Base-by-base conservation (phyloP, 345 rosid genomes). In the Leavenworthia alabamica region DNA sequence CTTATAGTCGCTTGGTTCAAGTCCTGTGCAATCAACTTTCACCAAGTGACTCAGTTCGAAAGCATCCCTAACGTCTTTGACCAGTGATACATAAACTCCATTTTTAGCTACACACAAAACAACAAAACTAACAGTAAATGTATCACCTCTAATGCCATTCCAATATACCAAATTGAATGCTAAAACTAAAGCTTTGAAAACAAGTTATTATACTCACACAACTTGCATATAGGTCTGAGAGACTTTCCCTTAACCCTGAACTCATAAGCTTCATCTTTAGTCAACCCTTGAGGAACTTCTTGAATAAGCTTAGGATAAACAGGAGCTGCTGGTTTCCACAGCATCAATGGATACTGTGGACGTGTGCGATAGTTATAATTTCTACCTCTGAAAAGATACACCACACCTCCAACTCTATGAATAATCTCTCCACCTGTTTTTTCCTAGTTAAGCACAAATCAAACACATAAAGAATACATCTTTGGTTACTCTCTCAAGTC, bases 301-400 rank as follows among this genome's bases (percentile, higher is more conserved):
- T 86, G 95, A 58, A 92, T 89, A 28, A 92, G 96, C 71, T 89
- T 89, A 5, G 95, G 96, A 73, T 89, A 92, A 48, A 92, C 95
- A 7, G 98, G 96, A 79, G 98, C 74, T 64, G 98, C 96, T 36
- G 98, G 98, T 70, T 92, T 89, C 98, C 96, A 92, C 23, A 89
- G 78, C 98, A 89, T 92, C 70, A 89, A 52, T 0, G 96, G 98
- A 42, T 82, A 85, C 61, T 78, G 85, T 0, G 93, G 93, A 73
- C 93, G 95, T 68, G 85, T 78, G 6, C 80, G 79, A 72, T 83
- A 78, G 39, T 86, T 79, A 62, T 92, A 92, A 80, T 92, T 89
- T 58, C 93, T 80, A n/a, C 98, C 98, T 35, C 93, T 78, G 56
- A 89, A 92, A 60, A 92, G 87, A 70, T 82, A 92, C 67, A 92